Evolutionary conservation across 2,329 filamentous ascomycete genomes (phyloP).

Genomic region (Ophiostoma perfectum): DNA sequence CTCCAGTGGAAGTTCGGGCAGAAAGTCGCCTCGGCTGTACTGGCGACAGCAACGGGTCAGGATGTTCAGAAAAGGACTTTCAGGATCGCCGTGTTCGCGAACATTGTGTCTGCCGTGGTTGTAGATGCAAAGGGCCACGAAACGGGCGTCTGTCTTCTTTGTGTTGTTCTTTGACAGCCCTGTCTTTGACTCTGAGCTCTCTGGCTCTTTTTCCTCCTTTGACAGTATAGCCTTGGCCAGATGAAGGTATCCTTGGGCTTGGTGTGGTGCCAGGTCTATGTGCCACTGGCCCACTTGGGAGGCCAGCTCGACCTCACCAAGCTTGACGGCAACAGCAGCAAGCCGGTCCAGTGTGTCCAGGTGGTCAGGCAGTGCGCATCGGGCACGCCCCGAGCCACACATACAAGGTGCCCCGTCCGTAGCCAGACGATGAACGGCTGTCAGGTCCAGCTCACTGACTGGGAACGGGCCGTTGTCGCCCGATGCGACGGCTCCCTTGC

Average conservation of each 20-base stretch:
- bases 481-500: too few relatives aligned
- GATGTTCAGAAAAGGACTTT: neutral
- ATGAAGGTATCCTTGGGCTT: slow-evolving; percentile 24
- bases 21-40: slow-evolving; percentile 22
- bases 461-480: slow-evolving; percentile 3
- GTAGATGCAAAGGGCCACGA: slow-evolving; percentile 25
- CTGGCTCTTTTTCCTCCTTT: neutral
- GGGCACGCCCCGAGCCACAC: slow-evolving; percentile 24
- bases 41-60: slow-evolving; percentile 17
- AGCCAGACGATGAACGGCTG: slow-evolving; percentile 20
- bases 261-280: slow-evolving; percentile 22
- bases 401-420: slow-evolving; percentile 9
- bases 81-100: slow-evolving; percentile 12
- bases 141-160: slow-evolving; percentile 1
- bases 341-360: slow-evolving; percentile 19
- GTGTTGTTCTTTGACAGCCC: neutral
- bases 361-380: slow-evolving; percentile 21
- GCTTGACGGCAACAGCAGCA: neutral
- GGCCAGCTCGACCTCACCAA: slow-evolving; percentile 6
- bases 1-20: slow-evolving; percentile 23
- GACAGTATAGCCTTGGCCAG: slow-evolving; percentile 21
- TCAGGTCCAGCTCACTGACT: slow-evolving; percentile 23
- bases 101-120: slow-evolving; percentile 25
- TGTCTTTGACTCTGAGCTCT: too few relatives aligned
- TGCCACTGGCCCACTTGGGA: slow-evolving; percentile 19